Evolutionary conservation across 179 eudicot genomes (phyloP).

Genomic region (Pouteria campechiana): DNA sequence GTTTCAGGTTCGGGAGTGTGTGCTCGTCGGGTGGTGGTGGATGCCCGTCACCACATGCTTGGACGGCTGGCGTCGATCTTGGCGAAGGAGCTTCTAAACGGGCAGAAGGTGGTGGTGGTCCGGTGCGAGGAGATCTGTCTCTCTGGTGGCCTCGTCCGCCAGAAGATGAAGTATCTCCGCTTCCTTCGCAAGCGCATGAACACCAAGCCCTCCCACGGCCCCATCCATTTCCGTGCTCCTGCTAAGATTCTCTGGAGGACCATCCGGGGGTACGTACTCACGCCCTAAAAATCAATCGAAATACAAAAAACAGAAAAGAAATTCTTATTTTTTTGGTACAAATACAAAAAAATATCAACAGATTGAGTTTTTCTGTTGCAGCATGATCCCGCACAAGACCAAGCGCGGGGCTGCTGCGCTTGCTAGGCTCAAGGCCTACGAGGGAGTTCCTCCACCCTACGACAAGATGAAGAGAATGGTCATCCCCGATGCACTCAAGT

Average conservation of each 20-base stretch:
- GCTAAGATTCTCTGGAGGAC: conserved; percentile 85
- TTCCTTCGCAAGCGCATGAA: conserved; percentile 79
- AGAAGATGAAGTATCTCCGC: conserved; percentile 76
- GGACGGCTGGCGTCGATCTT: conserved; percentile 57
- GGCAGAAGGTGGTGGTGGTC: conserved; percentile 59
- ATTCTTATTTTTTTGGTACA: too few relatives aligned
- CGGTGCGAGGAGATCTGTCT: conserved; percentile 79
- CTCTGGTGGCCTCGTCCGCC: conserved; percentile 76
- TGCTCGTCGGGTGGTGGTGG: conserved; percentile 47
- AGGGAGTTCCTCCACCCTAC: conserved; percentile 79
- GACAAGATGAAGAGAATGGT: conserved; percentile 86
- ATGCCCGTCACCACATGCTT: conserved; percentile 72
- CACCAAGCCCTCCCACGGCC: conserved; percentile 89
- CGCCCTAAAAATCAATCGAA: too few relatives aligned
- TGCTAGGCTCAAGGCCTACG: conserved; percentile 70
- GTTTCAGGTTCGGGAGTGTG: conserved; percentile 75
- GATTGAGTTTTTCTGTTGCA: too few relatives aligned
- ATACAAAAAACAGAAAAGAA: too few relatives aligned
- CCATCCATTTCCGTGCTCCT: conserved; percentile 78
- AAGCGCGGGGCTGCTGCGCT: conserved; percentile 87
- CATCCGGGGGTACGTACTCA: conserved; percentile 44
- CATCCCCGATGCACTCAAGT: conserved; percentile 89
- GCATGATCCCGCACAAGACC: conserved; percentile 80
- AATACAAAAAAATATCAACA: too few relatives aligned
- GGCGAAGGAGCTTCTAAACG: conserved; percentile 66